Evolutionary conservation across 192 early-diverging fungal species (phyloP).

Genomic region (Rhizophagus sp.): DNA sequence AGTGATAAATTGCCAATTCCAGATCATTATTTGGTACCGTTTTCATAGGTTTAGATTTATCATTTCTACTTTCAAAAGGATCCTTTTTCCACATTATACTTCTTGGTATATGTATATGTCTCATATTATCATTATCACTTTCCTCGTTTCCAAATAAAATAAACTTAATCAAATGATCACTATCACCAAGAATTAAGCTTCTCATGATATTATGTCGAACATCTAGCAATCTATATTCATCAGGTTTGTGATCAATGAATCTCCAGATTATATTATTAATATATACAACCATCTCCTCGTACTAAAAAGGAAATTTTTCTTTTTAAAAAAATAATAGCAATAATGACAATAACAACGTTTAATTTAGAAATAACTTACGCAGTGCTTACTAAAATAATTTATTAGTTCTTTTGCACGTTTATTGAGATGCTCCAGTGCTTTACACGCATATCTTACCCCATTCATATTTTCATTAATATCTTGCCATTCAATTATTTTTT

Average conservation of each 20-base stretch:
- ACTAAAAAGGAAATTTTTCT: background rate
- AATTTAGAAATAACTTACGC: too few species aligned
- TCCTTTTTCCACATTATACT: background rate
- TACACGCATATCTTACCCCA: too few species aligned
- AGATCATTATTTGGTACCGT: background rate
- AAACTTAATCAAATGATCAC: background rate
- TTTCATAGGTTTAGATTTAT: background rate
- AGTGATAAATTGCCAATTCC: background rate
- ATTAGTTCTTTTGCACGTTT: too few species aligned
- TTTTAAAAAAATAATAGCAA: too few species aligned
- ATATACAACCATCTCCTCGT: background rate
- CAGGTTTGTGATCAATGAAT: background rate
- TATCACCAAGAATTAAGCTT: background rate
- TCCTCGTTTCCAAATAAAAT: too few species aligned
- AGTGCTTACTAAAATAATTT: too few species aligned
- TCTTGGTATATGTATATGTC: background rate
- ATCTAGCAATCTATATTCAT: background rate
- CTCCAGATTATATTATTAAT: background rate
- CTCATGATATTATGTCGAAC: conserved; percentile 8
- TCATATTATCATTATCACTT: too few species aligned
- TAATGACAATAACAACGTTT: too few species aligned
- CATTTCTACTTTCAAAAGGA: background rate
- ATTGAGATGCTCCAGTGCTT: too few species aligned
- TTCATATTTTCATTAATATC: too few species aligned
- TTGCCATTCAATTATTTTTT: too few species aligned